Evolutionary conservation across 148 eudicot genomes (phyloP).

Genomic region (Pouteria glomerata): DNA sequence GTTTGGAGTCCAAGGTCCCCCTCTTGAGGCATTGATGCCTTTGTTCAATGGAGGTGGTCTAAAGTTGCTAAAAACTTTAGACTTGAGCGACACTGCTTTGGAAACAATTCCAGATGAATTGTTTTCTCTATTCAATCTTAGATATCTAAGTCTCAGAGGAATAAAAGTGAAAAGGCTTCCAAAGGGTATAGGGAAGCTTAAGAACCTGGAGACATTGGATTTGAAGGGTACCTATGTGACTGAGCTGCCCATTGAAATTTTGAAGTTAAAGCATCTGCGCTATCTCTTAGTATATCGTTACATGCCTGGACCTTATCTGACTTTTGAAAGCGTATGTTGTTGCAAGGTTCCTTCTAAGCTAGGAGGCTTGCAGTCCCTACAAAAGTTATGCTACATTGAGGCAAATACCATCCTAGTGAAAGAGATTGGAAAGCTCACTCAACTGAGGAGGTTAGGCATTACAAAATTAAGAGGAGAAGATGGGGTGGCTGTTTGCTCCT

Average conservation of each 20-base stretch:
- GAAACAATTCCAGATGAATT: conserved; percentile 1
- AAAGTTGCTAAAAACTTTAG: conserved; percentile 7
- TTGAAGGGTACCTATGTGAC: background rate
- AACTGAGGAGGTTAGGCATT: background rate
- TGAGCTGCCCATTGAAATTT: conserved; percentile 12
- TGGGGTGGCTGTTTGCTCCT: background rate
- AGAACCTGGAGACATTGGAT: conserved; percentile 10
- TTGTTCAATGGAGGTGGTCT: background rate
- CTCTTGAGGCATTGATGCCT: background rate
- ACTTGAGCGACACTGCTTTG: background rate
- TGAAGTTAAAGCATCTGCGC: background rate
- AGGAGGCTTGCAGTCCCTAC: conserved; percentile 1
- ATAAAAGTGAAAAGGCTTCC: conserved; percentile 8
- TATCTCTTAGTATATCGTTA: background rate
- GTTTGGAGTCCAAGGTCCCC: background rate
- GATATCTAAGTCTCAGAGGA: background rate
- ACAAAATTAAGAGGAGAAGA: background rate
- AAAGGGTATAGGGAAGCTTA: background rate
- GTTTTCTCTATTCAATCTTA: conserved; percentile 2
- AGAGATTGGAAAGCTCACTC: background rate
- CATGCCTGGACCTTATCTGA: too few relatives aligned
- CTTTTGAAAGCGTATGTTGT: background rate
- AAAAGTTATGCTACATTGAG: conserved; percentile 1
- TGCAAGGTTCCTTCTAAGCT: conserved; percentile 1
- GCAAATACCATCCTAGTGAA: background rate